phyloP scores from a whole-genome alignment of 805 yeast genomes.

The Starmera dryadoides region DNA sequence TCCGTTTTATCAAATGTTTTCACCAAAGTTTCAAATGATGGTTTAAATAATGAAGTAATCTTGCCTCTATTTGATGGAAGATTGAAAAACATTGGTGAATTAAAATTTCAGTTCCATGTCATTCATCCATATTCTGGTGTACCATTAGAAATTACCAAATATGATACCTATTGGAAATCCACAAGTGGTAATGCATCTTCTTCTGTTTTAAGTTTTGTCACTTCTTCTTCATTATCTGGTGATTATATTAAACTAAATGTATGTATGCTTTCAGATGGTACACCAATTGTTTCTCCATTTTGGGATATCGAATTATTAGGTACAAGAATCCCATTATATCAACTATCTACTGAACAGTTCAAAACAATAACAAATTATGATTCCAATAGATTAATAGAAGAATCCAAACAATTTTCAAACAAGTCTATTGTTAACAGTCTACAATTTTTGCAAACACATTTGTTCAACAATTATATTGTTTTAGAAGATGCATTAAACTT shows the following conservation, averaged over 20 bases:
- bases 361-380: conserved; percentile 22
- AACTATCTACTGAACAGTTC: conserved; percentile 33
- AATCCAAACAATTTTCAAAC: conserved; percentile 2
- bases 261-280: conserved; percentile 72
- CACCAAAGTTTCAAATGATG: conserved; percentile 24
- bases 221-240: conserved; percentile 86
- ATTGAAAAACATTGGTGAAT: conserved; percentile 73
- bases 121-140: conserved; percentile 84
- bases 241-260: conserved; percentile 65
- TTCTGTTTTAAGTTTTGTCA: conserved; percentile 60
- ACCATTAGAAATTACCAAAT: conserved; percentile 82
- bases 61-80: conserved; percentile 80
- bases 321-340: conserved; percentile 53
- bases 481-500: conserved; percentile 49
- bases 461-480: conserved; percentile 44
- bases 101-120: conserved; percentile 70
- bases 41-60: conserved; percentile 31
- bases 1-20: conserved; percentile 62
- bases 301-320: conserved; percentile 46
- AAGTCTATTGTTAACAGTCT: conserved; percentile 17
- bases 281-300: conserved; percentile 74
- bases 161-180: conserved; percentile 96
- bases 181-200: conserved; percentile 44
- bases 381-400: conserved; percentile 13
- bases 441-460: conserved; percentile 17